These are phyloP conservation scores for Backusella westeae DNA, from an alignment of 192 early-diverging fungal genomes.

Conservation along the genomic window DNA sequence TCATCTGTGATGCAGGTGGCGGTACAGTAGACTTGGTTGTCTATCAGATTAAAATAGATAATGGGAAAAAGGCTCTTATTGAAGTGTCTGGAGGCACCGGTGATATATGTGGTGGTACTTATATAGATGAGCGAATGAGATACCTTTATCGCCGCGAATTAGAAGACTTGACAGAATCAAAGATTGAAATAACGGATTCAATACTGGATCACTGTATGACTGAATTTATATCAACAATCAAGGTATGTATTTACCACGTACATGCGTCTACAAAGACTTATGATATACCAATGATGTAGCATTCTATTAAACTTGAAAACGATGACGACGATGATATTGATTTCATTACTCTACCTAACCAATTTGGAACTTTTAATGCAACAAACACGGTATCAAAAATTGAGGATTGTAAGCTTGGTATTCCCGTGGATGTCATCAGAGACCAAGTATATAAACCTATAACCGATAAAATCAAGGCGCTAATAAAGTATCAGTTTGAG, in stretches of 20 bases:
- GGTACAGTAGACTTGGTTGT: constrained; percentile 53
- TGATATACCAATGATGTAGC: not conserved
- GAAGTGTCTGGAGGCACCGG: constrained; percentile 47
- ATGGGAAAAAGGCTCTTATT: constrained; percentile 29
- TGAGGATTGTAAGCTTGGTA: constrained; percentile 37
- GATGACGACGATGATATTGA: constrained; percentile 41
- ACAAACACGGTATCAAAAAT: constrained; percentile 25
- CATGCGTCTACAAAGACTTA: not conserved
- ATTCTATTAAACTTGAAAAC: not conserved
- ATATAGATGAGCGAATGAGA: constrained; percentile 41
- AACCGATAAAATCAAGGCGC: constrained; percentile 11
- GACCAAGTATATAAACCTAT: constrained; percentile 48
- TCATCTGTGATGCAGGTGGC: constrained; percentile 51
- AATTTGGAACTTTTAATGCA: constrained; percentile 26
- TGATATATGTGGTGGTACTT: constrained; percentile 41
- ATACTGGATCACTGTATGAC: constrained; percentile 42
- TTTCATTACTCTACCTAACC: constrained; percentile 35
- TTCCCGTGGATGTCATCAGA: constrained; percentile 34
- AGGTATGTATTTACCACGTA: not conserved
- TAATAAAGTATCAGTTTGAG: constrained; percentile 7
- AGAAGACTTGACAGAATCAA: constrained; percentile 14
- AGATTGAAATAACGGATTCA: not conserved
- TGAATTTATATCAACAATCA: constrained; percentile 16
- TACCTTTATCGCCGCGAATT: constrained; percentile 35
- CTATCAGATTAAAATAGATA: constrained; percentile 38